Conservation (phyloP, 129 eudicot genomes). For the Chrysanthemum makinoi region DNA sequence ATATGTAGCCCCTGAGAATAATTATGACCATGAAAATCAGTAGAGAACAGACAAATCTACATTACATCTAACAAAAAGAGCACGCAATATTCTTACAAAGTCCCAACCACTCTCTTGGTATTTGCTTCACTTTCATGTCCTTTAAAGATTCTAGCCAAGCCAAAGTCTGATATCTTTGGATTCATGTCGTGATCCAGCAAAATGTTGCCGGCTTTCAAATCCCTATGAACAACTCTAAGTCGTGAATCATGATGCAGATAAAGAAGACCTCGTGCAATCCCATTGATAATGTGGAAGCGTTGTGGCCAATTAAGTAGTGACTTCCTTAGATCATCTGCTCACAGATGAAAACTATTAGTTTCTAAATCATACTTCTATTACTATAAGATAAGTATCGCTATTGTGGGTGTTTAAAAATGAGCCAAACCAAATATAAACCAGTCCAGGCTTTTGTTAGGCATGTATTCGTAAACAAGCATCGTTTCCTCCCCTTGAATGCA, state of each 20-base stretch:
- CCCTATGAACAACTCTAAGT: conserved; percentile 54
- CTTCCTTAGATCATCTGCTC: conserved; percentile 24
- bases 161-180: conserved; percentile 60
- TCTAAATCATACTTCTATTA: not conserved
- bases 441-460: conserved; percentile 72
- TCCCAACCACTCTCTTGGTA: conserved; percentile 52
- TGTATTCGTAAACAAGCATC: conserved; percentile 59
- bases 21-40: not conserved
- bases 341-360: not conserved
- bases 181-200: conserved; percentile 41
- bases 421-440: conserved; percentile 48
- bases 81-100: conserved; percentile 33
- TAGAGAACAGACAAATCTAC: not conserved
- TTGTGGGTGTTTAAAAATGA: not conserved
- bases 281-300: conserved; percentile 41
- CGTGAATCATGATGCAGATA: conserved; percentile 60
- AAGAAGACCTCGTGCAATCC: conserved; percentile 51
- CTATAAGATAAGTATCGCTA: too few relatives aligned
- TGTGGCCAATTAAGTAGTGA: conserved; percentile 40
- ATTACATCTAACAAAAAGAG: not conserved
- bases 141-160: conserved; percentile 48
- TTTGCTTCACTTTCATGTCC: conserved; percentile 36
- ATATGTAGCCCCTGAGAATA: conserved; percentile 38
- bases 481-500: conserved; percentile 55
- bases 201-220: conserved; percentile 54